These are phyloP conservation scores for Trichophaea hybrida DNA, from an alignment of 2,329 filamentous ascomycete genomes.

Conservation along the genomic window DNA sequence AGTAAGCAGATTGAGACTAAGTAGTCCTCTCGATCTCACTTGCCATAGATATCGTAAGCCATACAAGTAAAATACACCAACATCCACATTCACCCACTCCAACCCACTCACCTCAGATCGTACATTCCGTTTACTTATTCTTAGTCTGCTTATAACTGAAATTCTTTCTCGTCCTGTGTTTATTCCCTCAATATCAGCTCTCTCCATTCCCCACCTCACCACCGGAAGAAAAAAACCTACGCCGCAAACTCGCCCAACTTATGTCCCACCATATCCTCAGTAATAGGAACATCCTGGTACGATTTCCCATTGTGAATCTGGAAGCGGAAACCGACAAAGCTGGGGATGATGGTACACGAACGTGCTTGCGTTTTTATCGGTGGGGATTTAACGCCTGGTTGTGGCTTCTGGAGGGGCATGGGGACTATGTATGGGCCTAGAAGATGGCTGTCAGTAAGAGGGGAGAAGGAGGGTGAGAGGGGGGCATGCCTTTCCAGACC, in stretches of 20 bases:
- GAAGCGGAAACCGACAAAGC: constrained; percentile 80
- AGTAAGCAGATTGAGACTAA: too few species aligned
- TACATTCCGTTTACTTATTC: constrained; percentile 41
- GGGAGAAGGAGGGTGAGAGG: neutral
- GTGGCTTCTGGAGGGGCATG: constrained; percentile 47
- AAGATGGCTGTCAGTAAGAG: neutral
- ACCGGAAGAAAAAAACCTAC: constrained; percentile 42
- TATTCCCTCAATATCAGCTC: neutral
- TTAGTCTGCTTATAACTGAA: constrained; percentile 57
- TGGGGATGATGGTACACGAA: constrained; percentile 76
- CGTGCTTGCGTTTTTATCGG: constrained; percentile 79
- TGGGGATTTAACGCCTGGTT: constrained; percentile 47
- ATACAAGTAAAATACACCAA: too few species aligned
- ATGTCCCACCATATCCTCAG: constrained; percentile 91
- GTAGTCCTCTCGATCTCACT: too few species aligned
- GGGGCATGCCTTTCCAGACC: constrained; percentile 64
- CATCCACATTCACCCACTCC: too few species aligned
- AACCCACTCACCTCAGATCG: neutral
- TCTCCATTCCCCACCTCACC: neutral
- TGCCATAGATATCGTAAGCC: too few species aligned
- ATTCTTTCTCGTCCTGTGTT: constrained; percentile 47
- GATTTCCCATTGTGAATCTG: constrained; percentile 84
- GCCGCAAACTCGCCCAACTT: constrained; percentile 84
- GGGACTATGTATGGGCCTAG: constrained; percentile 55
- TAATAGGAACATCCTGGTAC: constrained; percentile 69